These are phyloP conservation scores for Irpex lacteus DNA, from an alignment of 1,284 basidiomycete genomes.

Conservation along the genomic window DNA sequence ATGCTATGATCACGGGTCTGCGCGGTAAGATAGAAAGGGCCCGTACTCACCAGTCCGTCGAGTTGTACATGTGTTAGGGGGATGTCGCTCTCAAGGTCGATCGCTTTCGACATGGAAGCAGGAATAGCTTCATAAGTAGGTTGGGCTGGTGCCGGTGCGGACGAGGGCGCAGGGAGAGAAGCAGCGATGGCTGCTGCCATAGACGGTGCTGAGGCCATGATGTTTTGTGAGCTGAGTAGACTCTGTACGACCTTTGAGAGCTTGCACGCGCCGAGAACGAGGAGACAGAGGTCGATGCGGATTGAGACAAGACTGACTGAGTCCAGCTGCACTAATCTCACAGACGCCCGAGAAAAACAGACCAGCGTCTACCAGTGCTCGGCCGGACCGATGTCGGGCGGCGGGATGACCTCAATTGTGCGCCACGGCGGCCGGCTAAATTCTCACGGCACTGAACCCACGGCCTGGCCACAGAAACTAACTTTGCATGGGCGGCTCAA, in stretches of 20 bases:
- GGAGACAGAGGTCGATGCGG: no score
- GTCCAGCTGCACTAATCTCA: neutral
- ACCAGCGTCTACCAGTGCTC: no score
- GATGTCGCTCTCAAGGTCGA: slow-evolving; percentile 89
- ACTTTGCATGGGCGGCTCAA: neutral
- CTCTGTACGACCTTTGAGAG: neutral
- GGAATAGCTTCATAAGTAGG: slow-evolving; percentile 81
- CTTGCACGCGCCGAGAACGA: neutral
- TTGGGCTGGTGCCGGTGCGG: slow-evolving; percentile 55
- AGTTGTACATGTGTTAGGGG: slow-evolving; percentile 76
- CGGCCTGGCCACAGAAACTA: neutral
- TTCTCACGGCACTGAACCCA: neutral
- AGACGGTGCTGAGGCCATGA: slow-evolving; percentile 64
- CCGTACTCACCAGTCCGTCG: slow-evolving; percentile 73
- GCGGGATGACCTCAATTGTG: neutral
- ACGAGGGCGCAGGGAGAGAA: slow-evolving; percentile 66
- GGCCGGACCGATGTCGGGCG: neutral
- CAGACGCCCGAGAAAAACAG: neutral
- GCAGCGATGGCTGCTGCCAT: slow-evolving; percentile 90
- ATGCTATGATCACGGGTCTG: neutral
- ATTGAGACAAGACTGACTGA: neutral
- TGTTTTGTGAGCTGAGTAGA: neutral
- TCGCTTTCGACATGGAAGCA: slow-evolving; percentile 83
- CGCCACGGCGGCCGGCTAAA: neutral
- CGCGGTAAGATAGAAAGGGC: neutral